Evolutionary conservation across 208 protist species (phyloP).

Genomic region (Leishmania lainsoni): DNA sequence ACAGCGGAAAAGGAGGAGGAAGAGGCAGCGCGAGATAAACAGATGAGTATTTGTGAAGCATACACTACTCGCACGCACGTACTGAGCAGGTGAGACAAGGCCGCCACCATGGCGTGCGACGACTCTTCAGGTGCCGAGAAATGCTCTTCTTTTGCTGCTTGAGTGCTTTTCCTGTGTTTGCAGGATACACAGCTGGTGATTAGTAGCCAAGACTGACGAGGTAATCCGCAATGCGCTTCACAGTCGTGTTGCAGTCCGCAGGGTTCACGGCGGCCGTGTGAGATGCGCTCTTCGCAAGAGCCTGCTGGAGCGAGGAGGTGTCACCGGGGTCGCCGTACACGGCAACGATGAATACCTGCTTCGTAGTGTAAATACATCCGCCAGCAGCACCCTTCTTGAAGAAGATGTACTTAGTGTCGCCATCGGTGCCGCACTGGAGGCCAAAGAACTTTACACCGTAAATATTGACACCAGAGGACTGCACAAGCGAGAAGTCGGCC

Average conservation of each 20-base stretch:
- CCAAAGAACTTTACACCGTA: slow-evolving; percentile 89
- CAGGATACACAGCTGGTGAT: neutral
- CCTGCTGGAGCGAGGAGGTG: slow-evolving; percentile 57
- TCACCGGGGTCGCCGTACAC: slow-evolving; percentile 83
- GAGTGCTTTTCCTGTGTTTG: slow-evolving; percentile 13
- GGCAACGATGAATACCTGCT: slow-evolving; percentile 80
- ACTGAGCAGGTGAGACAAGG: neutral
- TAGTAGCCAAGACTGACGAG: slow-evolving; percentile 85
- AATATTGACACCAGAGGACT: slow-evolving; percentile 77
- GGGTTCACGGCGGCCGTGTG: slow-evolving; percentile 73
- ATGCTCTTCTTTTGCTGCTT: neutral
- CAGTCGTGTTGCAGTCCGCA: slow-evolving; percentile 82
- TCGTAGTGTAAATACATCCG: slow-evolving; percentile 86
- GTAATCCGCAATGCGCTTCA: slow-evolving; percentile 89
- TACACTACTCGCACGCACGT: neutral
- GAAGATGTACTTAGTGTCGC: slow-evolving; percentile 81
- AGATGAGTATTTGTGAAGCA: neutral
- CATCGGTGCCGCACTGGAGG: slow-evolving; percentile 75
- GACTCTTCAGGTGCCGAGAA: neutral
- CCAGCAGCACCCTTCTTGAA: slow-evolving; percentile 89
- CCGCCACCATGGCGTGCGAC: neutral
- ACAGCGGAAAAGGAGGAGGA: neutral
- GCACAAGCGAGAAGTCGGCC: slow-evolving; percentile 59
- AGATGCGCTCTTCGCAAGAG: slow-evolving; percentile 45
- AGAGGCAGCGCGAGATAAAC: neutral